Evolutionary conservation across 2,329 filamentous ascomycete species (phyloP).

Genomic region (Aspergillus persii): DNA sequence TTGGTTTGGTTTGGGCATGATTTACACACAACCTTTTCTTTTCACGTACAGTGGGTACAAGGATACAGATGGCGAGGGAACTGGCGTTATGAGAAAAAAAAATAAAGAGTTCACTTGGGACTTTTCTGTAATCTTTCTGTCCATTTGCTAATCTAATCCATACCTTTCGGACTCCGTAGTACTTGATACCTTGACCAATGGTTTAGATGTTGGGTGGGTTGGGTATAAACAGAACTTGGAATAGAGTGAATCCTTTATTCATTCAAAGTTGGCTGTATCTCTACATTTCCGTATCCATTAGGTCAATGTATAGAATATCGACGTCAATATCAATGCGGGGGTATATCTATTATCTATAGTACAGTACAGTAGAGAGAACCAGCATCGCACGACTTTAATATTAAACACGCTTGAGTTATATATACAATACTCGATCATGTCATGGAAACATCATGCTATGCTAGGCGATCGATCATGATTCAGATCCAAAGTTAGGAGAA

Average conservation of each 20-base stretch:
- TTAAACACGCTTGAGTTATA: not conserved
- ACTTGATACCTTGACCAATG: too few species aligned
- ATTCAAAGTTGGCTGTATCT: too few species aligned
- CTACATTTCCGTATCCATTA: too few species aligned
- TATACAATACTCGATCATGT: not conserved
- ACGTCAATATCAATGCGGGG: not conserved
- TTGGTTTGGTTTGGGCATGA: not conserved
- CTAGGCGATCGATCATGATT: too few species aligned
- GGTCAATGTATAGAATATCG: not conserved
- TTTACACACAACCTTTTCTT: not conserved
- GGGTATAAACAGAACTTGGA: too few species aligned
- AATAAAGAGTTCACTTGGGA: not conserved
- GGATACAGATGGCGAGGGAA: too few species aligned
- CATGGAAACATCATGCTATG: too few species aligned
- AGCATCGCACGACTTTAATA: not conserved
- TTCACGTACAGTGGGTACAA: not conserved
- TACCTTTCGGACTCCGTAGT: too few species aligned
- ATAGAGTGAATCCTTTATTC: too few species aligned
- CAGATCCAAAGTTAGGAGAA: not conserved
- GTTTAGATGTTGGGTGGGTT: too few species aligned
- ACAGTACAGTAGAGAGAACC: not conserved
- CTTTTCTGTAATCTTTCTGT: not conserved
- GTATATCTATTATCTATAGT: not conserved
- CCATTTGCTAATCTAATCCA: too few species aligned
- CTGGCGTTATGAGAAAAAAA: too few species aligned